Percentiles rank a stretch among this genome's conserved stretches.
Conservation (phyloP, 805 yeast species). For the Komagataella phaffii region DNA sequence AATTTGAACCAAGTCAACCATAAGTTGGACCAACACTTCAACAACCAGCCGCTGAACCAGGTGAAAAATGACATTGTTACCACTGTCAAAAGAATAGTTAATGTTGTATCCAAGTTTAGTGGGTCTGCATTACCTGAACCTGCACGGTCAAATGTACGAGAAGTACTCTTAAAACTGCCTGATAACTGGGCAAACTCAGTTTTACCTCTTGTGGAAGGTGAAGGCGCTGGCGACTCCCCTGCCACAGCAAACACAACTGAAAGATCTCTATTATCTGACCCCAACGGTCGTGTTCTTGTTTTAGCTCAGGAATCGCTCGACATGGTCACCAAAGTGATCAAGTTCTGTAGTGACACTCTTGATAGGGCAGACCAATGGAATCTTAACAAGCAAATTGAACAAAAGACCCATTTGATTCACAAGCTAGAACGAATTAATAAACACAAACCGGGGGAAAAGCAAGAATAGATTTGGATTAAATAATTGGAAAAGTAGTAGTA, state of each 20-base stretch:
- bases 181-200: constrained; percentile 41
- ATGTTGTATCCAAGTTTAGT: constrained; percentile 74
- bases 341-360: constrained; percentile 74
- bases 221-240: neutral
- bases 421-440: constrained; percentile 9
- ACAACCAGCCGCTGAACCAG: constrained; percentile 20
- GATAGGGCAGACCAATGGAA: constrained; percentile 80
- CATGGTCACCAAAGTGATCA: constrained; percentile 72
- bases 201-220: constrained; percentile 12
- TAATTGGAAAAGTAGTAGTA: neutral
- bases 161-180: constrained; percentile 66
- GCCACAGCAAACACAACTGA: constrained; percentile 10
- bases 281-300: constrained; percentile 62
- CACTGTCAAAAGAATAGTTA: constrained; percentile 81
- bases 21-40: constrained; percentile 1
- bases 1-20: neutral
- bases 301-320: constrained; percentile 84
- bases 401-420: constrained; percentile 12
- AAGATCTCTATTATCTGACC: constrained; percentile 19
- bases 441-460: constrained; percentile 6
- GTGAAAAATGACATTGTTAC: constrained; percentile 74
- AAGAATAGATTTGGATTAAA: neutral
- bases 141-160: constrained; percentile 69
- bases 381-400: constrained; percentile 14
- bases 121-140: constrained; percentile 67